Conservation (phyloP, 2,329 filamentous ascomycete genomes). For the Arthrobotrys musiformis region DNA sequence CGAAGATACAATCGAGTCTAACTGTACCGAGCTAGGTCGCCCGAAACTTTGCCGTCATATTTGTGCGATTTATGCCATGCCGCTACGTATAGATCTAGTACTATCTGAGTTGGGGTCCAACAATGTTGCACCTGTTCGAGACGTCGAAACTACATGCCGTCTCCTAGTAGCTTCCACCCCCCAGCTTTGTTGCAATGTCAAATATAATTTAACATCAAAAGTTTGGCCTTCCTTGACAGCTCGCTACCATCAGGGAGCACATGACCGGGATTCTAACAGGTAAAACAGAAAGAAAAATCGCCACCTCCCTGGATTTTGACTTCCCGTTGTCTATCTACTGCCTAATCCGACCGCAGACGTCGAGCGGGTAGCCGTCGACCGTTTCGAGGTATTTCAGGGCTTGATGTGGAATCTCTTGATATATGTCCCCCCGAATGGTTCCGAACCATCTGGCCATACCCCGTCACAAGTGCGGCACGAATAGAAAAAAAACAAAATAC, state of each 20-base stretch:
- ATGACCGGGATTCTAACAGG: constrained; percentile 15
- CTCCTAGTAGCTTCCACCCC: not conserved
- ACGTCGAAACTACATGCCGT: constrained; percentile 3
- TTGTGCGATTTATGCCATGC: constrained; percentile 1
- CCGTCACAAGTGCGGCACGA: not conserved
- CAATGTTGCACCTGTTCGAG: not conserved
- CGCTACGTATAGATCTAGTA: constrained; percentile 4
- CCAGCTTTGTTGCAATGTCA: constrained; percentile 15
- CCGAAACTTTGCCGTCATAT: constrained; percentile 9
- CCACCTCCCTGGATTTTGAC: not conserved
- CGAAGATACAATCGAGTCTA: not conserved
- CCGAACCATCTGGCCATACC: not conserved
- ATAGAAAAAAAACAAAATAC: not conserved
- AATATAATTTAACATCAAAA: constrained; percentile 4
- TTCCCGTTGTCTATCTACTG: not conserved
- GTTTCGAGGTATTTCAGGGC: not conserved
- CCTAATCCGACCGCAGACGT: not conserved
- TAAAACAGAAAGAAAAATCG: not conserved
- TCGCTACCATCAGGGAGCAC: constrained; percentile 4
- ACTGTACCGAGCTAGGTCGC: constrained; percentile 1
- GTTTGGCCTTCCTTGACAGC: not conserved
- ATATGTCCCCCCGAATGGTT: not conserved
- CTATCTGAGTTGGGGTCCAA: constrained; percentile 3
- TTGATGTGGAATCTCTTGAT: not conserved
- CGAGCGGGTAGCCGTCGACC: not conserved